These are phyloP conservation scores for Cyclospora cayetanensis DNA, from an alignment of 169 alveolate species.

Conservation along the genomic window DNA sequence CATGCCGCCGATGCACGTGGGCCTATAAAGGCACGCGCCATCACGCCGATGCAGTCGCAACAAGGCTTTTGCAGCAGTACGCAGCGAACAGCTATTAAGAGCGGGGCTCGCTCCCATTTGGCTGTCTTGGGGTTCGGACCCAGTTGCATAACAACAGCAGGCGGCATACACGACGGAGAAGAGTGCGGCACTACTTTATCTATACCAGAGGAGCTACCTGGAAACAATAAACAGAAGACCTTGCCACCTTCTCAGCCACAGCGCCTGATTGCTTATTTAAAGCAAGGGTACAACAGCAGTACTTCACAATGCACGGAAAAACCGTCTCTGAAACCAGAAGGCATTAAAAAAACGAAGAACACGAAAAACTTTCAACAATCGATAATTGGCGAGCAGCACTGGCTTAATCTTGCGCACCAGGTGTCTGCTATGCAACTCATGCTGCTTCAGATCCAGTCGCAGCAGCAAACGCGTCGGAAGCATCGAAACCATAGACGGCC, in stretches of 20 bases:
- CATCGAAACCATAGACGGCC: too few species aligned
- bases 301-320: not conserved
- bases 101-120: conserved; percentile 40
- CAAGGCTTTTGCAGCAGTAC: not conserved
- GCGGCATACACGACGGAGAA: not conserved
- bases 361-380: not conserved
- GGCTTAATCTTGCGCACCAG: conserved; percentile 37
- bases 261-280: conserved; percentile 41
- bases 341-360: not conserved
- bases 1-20: conserved; percentile 49
- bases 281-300: not conserved
- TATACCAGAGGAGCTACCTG: conserved; percentile 56
- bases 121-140: conserved; percentile 1
- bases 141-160: not conserved
- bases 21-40: conserved; percentile 48
- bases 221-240: not conserved
- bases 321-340: not conserved
- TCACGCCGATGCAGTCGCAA: conserved; percentile 13
- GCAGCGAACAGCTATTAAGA: not conserved
- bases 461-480: too few species aligned
- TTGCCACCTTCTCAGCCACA: conserved; percentile 48
- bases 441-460: not conserved
- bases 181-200: not conserved
- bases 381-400: conserved; percentile 54
- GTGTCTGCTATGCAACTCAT: not conserved